Evolutionary conservation across 2,329 filamentous ascomycete genomes (phyloP).

Genomic region (Aspergillus sp.): DNA sequence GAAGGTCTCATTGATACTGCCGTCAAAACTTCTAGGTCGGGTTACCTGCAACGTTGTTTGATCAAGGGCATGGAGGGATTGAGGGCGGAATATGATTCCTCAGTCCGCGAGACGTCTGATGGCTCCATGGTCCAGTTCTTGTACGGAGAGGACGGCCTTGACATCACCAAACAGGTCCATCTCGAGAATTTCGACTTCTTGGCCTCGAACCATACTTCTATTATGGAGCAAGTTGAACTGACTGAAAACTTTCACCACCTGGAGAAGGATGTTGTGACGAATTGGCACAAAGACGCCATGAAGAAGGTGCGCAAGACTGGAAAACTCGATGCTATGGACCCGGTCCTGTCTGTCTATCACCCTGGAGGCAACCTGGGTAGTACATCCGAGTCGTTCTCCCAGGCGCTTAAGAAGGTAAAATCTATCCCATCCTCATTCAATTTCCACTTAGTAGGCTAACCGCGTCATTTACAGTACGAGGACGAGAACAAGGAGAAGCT

Average conservation of each 20-base stretch:
- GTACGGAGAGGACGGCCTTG: slow-evolving; percentile 94
- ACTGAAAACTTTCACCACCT: slow-evolving; percentile 58
- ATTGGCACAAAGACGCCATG: slow-evolving; percentile 68
- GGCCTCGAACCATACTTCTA: slow-evolving; percentile 80
- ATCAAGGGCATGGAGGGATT: slow-evolving; percentile 99
- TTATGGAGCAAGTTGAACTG: slow-evolving; percentile 76
- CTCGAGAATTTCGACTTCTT: slow-evolving; percentile 89
- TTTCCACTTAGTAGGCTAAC: slow-evolving; percentile 23
- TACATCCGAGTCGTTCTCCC: slow-evolving; percentile 85
- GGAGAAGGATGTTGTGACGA: slow-evolving; percentile 68
- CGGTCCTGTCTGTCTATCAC: slow-evolving; percentile 72
- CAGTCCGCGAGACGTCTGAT: slow-evolving; percentile 84
- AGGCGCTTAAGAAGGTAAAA: slow-evolving; percentile 64
- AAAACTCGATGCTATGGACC: slow-evolving; percentile 71
- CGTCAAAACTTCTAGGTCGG: slow-evolving; percentile 96
- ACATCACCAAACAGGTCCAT: slow-evolving; percentile 93
- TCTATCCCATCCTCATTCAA: neutral
- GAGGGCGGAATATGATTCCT: slow-evolving; percentile 88
- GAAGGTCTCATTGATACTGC: slow-evolving; percentile 99
- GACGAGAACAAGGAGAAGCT: slow-evolving; percentile 71
- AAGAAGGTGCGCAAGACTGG: slow-evolving; percentile 79
- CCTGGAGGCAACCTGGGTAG: slow-evolving; percentile 80
- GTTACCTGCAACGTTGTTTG: slow-evolving; percentile 93
- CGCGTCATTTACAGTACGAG: slow-evolving; percentile 61
- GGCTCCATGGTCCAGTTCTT: slow-evolving; percentile 93